Base-by-base conservation (phyloP, 2,329 filamentous ascomycete species). In the Colletotrichum chrysophilum region DNA sequence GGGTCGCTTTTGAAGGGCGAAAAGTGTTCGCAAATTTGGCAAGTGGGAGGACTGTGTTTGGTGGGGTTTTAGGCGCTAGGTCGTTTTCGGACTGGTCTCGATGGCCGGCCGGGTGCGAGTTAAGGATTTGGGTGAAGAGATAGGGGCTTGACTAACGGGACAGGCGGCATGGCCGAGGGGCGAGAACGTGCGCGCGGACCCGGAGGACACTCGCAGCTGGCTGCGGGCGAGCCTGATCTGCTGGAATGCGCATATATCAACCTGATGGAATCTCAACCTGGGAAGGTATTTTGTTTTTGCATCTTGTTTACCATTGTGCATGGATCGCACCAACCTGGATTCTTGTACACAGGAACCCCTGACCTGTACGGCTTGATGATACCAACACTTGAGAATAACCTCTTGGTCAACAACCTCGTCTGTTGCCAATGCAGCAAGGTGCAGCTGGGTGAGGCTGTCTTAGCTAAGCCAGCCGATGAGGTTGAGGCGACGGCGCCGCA, bases 21-120 rank as follows among this genome's bases (percentile, higher is more conserved):
- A 76, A 77, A 77, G 76, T 76, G 70, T 76, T 76, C 76, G 76
- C 76, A 78, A 78, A 78, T 70, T 77, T 78, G 75, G 71, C 55
- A 77, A 78, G 71, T 75, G 72, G 77, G 75, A 77, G 76, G 75
- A 74, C 71, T 70, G 52, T 65, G 74, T 77, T 71, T 78, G 77
- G 78, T 78, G 77, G 78, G 78, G 77, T 77, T 78, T 67, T 70
- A 5, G 28, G 26, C 36, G 72, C 78, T 78, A 79, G 61, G 21
- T 77, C n/a, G 3, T 4, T 34, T 61, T 32, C 12, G 68, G 77
- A 30, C 9, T 76, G 36, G 56, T 14, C 18, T 66, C 14, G 18
- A 69, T 34, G n/a, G 43, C 58, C 68, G 61, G 48, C 48, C 38
- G 30, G 72, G 36, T 68, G 21, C 18, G 14, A 60, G 71, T 68